These are phyloP conservation scores for Phoma sp. DNA, from an alignment of 2,329 filamentous ascomycete species.

Conservation along the genomic window DNA sequence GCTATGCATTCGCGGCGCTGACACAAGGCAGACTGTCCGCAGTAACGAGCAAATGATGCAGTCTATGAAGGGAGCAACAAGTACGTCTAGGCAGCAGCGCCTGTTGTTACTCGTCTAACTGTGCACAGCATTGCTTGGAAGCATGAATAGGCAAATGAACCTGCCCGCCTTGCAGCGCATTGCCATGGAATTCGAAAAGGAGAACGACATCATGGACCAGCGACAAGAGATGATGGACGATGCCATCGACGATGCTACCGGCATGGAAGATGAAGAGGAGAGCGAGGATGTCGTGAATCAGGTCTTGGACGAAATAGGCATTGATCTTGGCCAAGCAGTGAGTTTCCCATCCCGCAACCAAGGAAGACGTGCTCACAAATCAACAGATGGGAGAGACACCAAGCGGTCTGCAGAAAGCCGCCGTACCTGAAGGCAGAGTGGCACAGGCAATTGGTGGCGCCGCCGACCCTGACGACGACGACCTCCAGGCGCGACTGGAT, in stretches of 20 bases:
- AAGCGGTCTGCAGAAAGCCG: constrained; percentile 75
- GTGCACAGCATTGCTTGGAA: constrained; percentile 73
- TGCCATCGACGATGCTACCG: constrained; percentile 95
- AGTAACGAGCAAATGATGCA: constrained; percentile 99
- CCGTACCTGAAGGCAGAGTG: constrained; percentile 76
- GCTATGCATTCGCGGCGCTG: constrained; percentile 14
- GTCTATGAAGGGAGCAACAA: constrained; percentile 96
- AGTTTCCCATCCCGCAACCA: constrained; percentile 43
- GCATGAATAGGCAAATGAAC: constrained; percentile 99
- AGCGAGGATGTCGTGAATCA: constrained; percentile 97
- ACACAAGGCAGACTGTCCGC: constrained; percentile 75
- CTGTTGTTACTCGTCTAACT: constrained; percentile 19
- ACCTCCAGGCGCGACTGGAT: constrained; percentile 90
- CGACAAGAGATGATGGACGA: constrained; percentile 99
- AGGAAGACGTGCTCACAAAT: constrained; percentile 18
- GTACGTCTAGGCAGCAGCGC: constrained; percentile 21
- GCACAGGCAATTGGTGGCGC: constrained; percentile 85
- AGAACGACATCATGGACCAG: constrained; percentile 99
- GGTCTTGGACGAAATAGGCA: constrained; percentile 93
- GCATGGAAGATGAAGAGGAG: constrained; percentile 88
- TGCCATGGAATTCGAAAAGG: constrained; percentile 98
- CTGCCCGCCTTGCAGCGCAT: constrained; percentile 93
- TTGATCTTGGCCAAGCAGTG: constrained; percentile 89
- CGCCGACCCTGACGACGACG: constrained; percentile 83
- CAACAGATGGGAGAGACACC: constrained; percentile 88